phyloP scores from a whole-genome alignment of 192 early-diverging fungal species.

The Mortierella antarctica region DNA sequence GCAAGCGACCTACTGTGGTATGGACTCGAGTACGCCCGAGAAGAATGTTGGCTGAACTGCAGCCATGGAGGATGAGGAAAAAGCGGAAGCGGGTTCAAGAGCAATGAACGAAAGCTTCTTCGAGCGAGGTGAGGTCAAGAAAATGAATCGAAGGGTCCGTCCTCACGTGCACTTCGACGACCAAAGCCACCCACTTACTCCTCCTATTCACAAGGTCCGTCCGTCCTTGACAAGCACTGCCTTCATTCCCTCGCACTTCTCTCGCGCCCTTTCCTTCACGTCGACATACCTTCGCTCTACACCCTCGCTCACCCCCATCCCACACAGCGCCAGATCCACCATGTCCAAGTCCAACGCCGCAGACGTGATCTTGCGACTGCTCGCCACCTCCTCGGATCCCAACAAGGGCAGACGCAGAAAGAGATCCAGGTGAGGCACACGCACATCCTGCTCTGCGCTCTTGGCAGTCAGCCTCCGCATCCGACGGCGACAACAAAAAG shows the following conservation, averaged over 20 bases:
- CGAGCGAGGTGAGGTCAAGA: background rate
- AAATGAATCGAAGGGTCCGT: too few species aligned
- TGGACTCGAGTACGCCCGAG: conserved; percentile 26
- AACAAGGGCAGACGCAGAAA: conserved; percentile 49
- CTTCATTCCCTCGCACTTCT: background rate
- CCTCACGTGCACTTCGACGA: background rate
- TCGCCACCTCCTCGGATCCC: conserved; percentile 41
- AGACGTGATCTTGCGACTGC: conserved; percentile 49
- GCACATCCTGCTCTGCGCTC: background rate
- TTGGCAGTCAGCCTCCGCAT: background rate
- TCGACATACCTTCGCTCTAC: background rate
- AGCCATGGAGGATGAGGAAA: conserved; percentile 11
- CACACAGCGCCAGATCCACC: background rate
- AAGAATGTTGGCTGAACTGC: conserved; percentile 13
- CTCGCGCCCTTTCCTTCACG: background rate
- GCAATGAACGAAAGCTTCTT: background rate
- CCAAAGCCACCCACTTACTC: background rate
- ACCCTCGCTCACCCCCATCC: background rate
- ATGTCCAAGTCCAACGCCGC: conserved; percentile 43
- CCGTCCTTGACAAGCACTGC: background rate
- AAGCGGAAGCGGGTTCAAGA: background rate
- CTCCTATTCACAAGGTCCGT: background rate
- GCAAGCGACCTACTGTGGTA: conserved; percentile 30
- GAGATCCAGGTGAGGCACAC: conserved; percentile 32
- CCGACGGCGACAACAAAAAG: background rate